phyloP scores from a whole-genome alignment of 306 rosid species.

The Prunus kanzakura region DNA sequence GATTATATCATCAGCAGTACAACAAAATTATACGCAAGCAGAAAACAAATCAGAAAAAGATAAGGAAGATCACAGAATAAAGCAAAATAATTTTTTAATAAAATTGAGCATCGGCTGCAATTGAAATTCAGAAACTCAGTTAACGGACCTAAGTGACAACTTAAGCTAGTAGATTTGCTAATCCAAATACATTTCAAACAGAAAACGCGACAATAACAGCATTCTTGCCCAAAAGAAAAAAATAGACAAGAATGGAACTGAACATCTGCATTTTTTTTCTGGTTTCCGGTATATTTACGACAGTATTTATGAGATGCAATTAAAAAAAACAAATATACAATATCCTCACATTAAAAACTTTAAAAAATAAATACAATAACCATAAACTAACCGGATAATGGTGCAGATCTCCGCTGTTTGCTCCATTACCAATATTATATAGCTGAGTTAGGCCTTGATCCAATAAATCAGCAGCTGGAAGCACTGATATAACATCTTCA shows the following conservation, averaged over 20 bases:
- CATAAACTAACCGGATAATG: conserved; percentile 48
- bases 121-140: neutral
- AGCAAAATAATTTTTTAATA: neutral
- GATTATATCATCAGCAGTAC: neutral
- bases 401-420: conserved; percentile 31
- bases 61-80: neutral
- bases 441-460: conserved; percentile 47
- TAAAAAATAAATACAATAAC: neutral
- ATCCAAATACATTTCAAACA: neutral
- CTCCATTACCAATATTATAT: conserved; percentile 34
- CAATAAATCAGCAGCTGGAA: conserved; percentile 50
- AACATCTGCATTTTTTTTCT: neutral
- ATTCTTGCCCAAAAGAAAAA: neutral
- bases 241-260: neutral
- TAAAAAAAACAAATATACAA: neutral
- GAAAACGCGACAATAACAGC: neutral
- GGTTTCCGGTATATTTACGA: neutral
- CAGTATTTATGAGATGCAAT: neutral
- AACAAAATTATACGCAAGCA: neutral
- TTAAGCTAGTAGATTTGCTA: neutral
- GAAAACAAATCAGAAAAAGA: neutral
- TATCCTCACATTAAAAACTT: too few species aligned
- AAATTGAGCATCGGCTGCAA: neutral
- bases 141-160: neutral
- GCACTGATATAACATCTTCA: conserved; percentile 46